Conservation (phyloP, 495 filamentous ascomycete genomes). For the Neurospora tetrasperma region DNA sequence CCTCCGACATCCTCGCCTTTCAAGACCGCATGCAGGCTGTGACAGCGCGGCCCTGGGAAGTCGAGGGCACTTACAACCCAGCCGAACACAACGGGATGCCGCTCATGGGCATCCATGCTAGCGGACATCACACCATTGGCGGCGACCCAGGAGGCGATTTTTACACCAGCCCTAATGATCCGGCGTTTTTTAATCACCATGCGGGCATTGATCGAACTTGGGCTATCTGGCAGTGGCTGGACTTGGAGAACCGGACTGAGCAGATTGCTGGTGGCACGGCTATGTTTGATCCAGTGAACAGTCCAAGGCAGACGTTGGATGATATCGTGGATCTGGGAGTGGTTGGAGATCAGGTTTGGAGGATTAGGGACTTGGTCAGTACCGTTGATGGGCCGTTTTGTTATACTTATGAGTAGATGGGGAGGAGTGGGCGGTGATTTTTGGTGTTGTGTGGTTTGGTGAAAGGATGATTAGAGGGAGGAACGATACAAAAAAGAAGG, state of each 20-base stretch:
- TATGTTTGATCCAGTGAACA: slow-evolving; percentile 26
- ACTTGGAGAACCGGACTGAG: slow-evolving; percentile 22
- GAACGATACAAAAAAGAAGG: not conserved
- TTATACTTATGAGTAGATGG: slow-evolving; percentile 35
- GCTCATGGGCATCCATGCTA: slow-evolving; percentile 30
- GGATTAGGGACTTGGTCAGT: slow-evolving; percentile 36
- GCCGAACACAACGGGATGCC: slow-evolving; percentile 7
- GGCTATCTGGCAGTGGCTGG: slow-evolving; percentile 55
- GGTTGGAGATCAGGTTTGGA: slow-evolving; percentile 26
- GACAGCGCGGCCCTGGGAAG: slow-evolving; percentile 6
- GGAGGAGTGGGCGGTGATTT: not conserved
- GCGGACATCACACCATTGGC: slow-evolving; percentile 33
- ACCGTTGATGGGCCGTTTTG: slow-evolving; percentile 39
- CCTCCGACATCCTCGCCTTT: slow-evolving; percentile 34
- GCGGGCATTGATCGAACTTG: slow-evolving; percentile 56
- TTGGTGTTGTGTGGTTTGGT: no score
- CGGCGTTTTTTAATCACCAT: slow-evolving; percentile 60
- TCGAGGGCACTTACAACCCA: not conserved
- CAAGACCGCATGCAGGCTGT: slow-evolving; percentile 32
- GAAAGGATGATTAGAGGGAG: not conserved
- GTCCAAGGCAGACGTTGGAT: slow-evolving; percentile 26
- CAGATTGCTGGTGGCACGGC: slow-evolving; percentile 29
- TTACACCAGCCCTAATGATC: slow-evolving; percentile 54
- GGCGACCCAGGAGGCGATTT: slow-evolving; percentile 36
- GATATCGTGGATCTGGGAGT: slow-evolving; percentile 35